These are phyloP conservation scores for Acidomyces sp. DNA, from an alignment of 495 filamentous ascomycete species.

Conservation along the genomic window DNA sequence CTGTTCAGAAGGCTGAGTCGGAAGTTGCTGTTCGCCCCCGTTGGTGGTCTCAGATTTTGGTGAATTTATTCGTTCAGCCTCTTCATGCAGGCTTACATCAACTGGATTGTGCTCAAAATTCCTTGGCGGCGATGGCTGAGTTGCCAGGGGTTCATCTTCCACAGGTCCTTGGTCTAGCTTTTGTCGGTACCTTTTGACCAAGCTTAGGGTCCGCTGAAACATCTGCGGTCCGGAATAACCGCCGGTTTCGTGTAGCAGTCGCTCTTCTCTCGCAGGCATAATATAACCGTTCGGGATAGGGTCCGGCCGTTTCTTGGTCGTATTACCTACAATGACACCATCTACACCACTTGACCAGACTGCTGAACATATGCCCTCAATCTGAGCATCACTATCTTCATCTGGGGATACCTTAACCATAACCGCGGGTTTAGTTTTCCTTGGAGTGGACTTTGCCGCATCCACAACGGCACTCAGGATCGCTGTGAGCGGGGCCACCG, in stretches of 20 bases:
- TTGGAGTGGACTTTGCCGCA: conserved; percentile 50
- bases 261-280: conserved; percentile 52
- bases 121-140: not conserved
- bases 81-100: conserved; percentile 13
- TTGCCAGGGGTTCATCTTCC: conserved; percentile 10
- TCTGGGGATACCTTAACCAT: conserved; percentile 98
- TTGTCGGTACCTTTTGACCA: conserved; percentile 67
- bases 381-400: conserved; percentile 68
- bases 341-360: conserved; percentile 75
- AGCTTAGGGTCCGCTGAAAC: conserved; percentile 58
- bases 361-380: conserved; percentile 76
- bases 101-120: not conserved
- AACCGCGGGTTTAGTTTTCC: conserved; percentile 64
- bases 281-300: conserved; percentile 50
- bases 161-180: conserved; percentile 45
- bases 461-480: conserved; percentile 72
- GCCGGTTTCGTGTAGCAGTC: conserved; percentile 58
- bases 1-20: conserved; percentile 1
- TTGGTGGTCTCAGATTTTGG: conserved; percentile 1
- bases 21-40: conserved; percentile 2
- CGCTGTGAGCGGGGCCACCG: conserved; percentile 61
- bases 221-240: conserved; percentile 84
- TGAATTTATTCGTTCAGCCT: conserved; percentile 10
- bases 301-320: conserved; percentile 66
- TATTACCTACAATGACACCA: conserved; percentile 96